These are phyloP conservation scores for Tuber aestivum DNA, from an alignment of 495 filamentous ascomycete genomes.

Conservation along the genomic window DNA sequence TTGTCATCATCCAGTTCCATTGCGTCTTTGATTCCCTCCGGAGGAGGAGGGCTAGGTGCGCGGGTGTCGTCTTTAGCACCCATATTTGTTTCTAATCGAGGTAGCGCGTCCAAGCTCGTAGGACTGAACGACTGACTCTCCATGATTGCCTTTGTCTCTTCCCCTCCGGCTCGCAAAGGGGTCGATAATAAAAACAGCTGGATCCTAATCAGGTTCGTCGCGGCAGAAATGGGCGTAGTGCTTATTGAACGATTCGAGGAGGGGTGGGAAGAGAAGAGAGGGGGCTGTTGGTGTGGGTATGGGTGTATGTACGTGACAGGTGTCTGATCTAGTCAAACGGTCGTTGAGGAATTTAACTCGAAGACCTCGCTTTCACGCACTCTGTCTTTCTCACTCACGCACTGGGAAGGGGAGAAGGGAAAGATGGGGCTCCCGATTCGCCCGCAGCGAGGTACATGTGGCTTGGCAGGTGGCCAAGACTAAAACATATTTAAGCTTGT, in stretches of 20 bases:
- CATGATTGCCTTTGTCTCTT: constrained; percentile 18
- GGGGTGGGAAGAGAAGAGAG: background rate
- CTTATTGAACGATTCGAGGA: background rate
- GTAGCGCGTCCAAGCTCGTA: constrained; percentile 13
- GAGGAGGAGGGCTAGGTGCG: background rate
- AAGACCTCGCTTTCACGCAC: background rate
- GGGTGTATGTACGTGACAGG: background rate
- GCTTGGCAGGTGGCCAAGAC: background rate
- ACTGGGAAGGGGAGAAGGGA: background rate
- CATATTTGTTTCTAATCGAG: constrained; percentile 6
- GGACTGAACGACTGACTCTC: constrained; percentile 27
- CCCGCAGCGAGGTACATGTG: background rate
- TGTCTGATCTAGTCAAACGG: background rate
- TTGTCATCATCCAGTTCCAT: background rate
- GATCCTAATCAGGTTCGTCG: constrained; percentile 24
- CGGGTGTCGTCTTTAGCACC: background rate
- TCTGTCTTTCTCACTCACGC: background rate
- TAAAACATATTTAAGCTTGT: background rate
- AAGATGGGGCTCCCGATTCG: background rate
- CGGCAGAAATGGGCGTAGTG: background rate
- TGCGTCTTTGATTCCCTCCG: constrained; percentile 4
- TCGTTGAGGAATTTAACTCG: background rate
- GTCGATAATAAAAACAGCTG: constrained; percentile 17
- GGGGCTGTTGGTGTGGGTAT: background rate
- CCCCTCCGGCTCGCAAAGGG: background rate